Base-by-base conservation (phyloP, 192 early-diverging fungal species). In the Funneliformis geosporum region DNA sequence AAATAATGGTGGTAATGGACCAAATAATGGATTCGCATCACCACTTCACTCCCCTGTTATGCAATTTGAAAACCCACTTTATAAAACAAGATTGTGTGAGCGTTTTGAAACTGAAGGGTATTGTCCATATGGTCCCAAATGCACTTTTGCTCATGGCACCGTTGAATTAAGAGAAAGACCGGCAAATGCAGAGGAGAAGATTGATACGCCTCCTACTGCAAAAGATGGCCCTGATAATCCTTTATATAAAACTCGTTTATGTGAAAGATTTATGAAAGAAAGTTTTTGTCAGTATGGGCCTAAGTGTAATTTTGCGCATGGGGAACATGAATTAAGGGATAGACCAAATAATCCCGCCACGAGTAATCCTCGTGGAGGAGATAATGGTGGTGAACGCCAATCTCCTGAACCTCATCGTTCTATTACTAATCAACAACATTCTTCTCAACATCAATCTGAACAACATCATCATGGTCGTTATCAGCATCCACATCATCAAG, bases 11-110 rank as follows among this genome's bases (percentile, higher is more conserved):
- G 60, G 70, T 59, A 76, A 75, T 43, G 69, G 38, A 55, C 16
- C 18, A 61, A 60, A 59, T 43, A 65, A 43, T 43, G 80, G 82
- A 14, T 55, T 82, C 39, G 80, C 61, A 28, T 77, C 76, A 38
- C 76, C 76, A 5, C 73, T 65, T 38, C 75, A 73, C 73, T 84
- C 81, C 62, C 87, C 82, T 73, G 85, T 77, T 66, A 80, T 82
- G 60, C 82, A 80, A 4, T 83, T 86, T 18, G 90, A 92, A 79
- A 94, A 91, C 81, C 93, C 93, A 46, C 90, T 94, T 61, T 96
- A 94, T 87, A 96, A 96, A 80, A 96, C 95, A 5, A 87, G 92
- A 74, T 86, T 96, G 3, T 96, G 95, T 83, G 95, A 96, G 71
- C 82, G 94, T 66, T 96, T 91, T 78, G 92, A 94, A 83, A 88